Conservation (phyloP, 345 rosid species). For the Leavenworthia alabamica region DNA sequence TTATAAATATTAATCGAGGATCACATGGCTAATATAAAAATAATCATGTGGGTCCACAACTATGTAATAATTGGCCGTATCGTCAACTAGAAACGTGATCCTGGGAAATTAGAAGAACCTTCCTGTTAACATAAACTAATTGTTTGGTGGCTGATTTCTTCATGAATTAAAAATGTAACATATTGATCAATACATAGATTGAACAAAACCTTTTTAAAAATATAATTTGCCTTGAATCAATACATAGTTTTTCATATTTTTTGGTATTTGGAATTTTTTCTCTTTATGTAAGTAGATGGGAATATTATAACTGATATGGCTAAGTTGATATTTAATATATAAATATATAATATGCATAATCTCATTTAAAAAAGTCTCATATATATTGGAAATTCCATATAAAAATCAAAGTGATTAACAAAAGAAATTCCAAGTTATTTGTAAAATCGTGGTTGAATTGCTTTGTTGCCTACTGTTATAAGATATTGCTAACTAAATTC, state of each 20-base stretch:
- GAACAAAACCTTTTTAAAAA: background rate
- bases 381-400: background rate
- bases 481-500: background rate
- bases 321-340: background rate
- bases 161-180: background rate
- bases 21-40: slow-evolving; percentile 4
- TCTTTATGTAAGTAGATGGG: background rate
- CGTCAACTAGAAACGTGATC: background rate
- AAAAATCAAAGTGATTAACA: too few relatives aligned
- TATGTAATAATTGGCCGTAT: background rate
- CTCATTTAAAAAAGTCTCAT: too few relatives aligned
- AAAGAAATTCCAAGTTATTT: background rate
- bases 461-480: background rate
- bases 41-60: background rate
- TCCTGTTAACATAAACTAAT: background rate
- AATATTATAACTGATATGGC: background rate
- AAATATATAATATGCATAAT: too few relatives aligned
- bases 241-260: too few relatives aligned
- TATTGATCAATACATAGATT: background rate
- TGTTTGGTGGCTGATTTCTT: background rate
- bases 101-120: background rate
- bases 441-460: background rate
- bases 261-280: too few relatives aligned
- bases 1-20: background rate
- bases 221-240: background rate